Percentiles rank a stretch among this genome's conserved stretches.
Evolutionary conservation across 306 rosid genomes (phyloP).

Genomic region (Urtica urens): DNA sequence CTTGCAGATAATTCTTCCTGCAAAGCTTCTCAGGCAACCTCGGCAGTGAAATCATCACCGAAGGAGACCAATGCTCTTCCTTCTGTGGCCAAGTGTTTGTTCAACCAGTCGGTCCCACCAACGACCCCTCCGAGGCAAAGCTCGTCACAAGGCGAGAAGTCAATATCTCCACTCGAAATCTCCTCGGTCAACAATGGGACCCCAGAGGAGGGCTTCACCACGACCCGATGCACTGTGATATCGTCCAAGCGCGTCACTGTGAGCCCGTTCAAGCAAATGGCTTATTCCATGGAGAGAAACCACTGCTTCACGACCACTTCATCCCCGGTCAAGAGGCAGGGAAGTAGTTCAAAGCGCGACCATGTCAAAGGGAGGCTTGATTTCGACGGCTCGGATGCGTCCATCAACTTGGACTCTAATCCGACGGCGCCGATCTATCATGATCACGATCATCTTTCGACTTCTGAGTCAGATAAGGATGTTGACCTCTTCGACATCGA

Average conservation of each 20-base stretch:
- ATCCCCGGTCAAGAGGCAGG: constrained; percentile 39
- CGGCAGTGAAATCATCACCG: constrained; percentile 25
- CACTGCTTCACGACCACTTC: constrained; percentile 49
- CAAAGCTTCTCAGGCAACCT: constrained; percentile 24
- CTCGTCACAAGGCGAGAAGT: constrained; percentile 36
- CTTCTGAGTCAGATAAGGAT: constrained; percentile 43
- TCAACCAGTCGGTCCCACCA: constrained; percentile 40
- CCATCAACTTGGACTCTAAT: constrained; percentile 19
- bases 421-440: too few species aligned
- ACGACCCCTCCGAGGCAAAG: constrained; percentile 45
- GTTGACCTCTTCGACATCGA: constrained; percentile 42
- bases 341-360: constrained; percentile 56
- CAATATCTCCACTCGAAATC: constrained; percentile 41
- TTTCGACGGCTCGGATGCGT: constrained; percentile 42
- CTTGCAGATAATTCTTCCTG: too few species aligned
- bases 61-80: constrained; percentile 36
- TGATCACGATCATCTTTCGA: constrained; percentile 27
- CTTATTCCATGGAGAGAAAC: constrained; percentile 48
- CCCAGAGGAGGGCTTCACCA: constrained; percentile 21
- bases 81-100: constrained; percentile 64
- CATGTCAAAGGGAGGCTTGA: constrained; percentile 68
- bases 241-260: constrained; percentile 71
- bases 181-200: constrained; percentile 32
- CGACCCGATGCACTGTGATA: constrained; percentile 53
- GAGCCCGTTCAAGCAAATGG: constrained; percentile 54